These are phyloP conservation scores for Lyophyllum shimeji DNA, from an alignment of 768 basidiomycete species.

Conservation along the genomic window DNA sequence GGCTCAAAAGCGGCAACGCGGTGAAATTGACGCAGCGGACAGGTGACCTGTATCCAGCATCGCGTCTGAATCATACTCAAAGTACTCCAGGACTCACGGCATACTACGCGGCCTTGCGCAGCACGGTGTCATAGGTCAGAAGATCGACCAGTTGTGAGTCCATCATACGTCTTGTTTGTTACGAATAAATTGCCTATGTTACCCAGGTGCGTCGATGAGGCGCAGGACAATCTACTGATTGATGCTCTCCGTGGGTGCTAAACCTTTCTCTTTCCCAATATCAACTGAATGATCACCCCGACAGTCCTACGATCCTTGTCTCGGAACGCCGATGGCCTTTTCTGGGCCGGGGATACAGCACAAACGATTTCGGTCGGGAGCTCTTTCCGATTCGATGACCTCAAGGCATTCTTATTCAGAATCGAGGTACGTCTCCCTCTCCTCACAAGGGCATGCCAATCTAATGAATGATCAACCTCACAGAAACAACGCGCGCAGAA, in stretches of 20 bases:
- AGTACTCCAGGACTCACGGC: slow-evolving; percentile 44
- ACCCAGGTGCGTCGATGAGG: slow-evolving; percentile 69
- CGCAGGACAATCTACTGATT: slow-evolving; percentile 69
- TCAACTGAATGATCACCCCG: background rate
- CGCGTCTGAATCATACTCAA: background rate
- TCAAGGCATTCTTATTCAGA: slow-evolving; percentile 66
- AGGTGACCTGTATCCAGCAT: slow-evolving; percentile 35
- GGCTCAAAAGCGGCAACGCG: slow-evolving; percentile 38
- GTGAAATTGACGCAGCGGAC: slow-evolving; percentile 59
- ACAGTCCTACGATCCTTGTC: slow-evolving; percentile 66
- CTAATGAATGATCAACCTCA: background rate
- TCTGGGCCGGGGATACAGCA: slow-evolving; percentile 82
- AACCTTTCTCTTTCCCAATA: background rate
- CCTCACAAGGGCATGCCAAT: background rate
- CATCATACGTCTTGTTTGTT: background rate
- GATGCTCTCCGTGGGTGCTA: slow-evolving; percentile 52
- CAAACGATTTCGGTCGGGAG: slow-evolving; percentile 77
- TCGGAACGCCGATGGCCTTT: slow-evolving; percentile 61
- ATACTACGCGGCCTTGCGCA: slow-evolving; percentile 38
- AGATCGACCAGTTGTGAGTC: slow-evolving; percentile 56
- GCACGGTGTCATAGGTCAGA: slow-evolving; percentile 35
- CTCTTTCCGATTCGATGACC: slow-evolving; percentile 68
- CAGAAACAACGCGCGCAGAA: slow-evolving; percentile 15
- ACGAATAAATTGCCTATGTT: too few relatives aligned
- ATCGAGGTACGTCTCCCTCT: slow-evolving; percentile 48